Conservation (phyloP, 2,329 filamentous ascomycete species). For the Cordyceps militaris region DNA sequence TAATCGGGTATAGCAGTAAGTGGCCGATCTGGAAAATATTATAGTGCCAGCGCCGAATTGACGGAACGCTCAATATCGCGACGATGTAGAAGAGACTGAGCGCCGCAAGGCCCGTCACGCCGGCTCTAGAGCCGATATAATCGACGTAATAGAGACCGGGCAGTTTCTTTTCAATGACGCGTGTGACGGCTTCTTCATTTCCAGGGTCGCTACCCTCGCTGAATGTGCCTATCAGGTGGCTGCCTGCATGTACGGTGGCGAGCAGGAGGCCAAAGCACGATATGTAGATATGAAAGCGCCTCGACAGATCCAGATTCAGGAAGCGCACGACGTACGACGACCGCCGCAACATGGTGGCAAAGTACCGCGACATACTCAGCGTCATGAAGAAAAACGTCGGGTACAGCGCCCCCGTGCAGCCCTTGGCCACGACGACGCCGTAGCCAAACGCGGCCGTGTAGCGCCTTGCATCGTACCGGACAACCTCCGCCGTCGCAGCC, state of each 20-base stretch:
- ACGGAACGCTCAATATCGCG: slow-evolving; percentile 41
- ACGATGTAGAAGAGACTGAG: slow-evolving; percentile 44
- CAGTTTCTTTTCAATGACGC: slow-evolving; percentile 35
- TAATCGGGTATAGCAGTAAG: slow-evolving; percentile 51
- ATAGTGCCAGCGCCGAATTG: slow-evolving; percentile 44
- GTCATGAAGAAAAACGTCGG: slow-evolving; percentile 53
- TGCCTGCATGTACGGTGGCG: slow-evolving; percentile 46
- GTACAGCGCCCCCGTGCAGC: slow-evolving; percentile 46
- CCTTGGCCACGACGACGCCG: slow-evolving; percentile 50
- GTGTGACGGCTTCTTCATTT: slow-evolving; percentile 38
- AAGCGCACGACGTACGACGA: slow-evolving; percentile 46
- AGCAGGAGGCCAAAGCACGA: slow-evolving; percentile 42
- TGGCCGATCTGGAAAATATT: slow-evolving; percentile 52
- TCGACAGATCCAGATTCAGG: slow-evolving; percentile 50
- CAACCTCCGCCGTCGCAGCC: slow-evolving; percentile 48
- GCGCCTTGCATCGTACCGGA: slow-evolving; percentile 40
- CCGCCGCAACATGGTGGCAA: slow-evolving; percentile 45
- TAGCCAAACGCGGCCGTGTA: slow-evolving; percentile 47
- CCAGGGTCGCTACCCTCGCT: slow-evolving; percentile 38
- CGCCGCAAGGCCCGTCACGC: slow-evolving; percentile 42
- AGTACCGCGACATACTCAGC: slow-evolving; percentile 50
- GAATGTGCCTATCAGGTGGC: slow-evolving; percentile 47
- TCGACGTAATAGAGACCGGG: slow-evolving; percentile 37
- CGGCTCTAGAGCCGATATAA: slow-evolving; percentile 41
- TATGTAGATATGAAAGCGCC: slow-evolving; percentile 49